Conservation (phyloP, 1,139 yeast genomes). For the Diutina neorugosa region DNA sequence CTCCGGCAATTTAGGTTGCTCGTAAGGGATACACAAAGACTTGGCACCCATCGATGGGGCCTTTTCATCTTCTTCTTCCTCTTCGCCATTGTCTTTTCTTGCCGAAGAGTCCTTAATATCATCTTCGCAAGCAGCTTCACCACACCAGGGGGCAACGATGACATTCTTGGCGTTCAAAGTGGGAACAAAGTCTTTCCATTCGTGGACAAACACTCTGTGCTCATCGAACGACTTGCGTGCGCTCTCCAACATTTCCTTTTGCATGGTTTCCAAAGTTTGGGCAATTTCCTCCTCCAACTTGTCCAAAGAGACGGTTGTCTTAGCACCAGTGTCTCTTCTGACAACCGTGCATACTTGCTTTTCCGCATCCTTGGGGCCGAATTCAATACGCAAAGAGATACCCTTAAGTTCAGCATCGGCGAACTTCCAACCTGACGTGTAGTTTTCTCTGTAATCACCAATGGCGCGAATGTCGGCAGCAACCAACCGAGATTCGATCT, state of each 20-base stretch:
- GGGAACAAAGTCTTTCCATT: slow-evolving; percentile 90
- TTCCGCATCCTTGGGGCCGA: slow-evolving; percentile 91
- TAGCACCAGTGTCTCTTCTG: slow-evolving; percentile 83
- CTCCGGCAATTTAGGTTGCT: slow-evolving; percentile 70
- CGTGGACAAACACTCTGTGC: slow-evolving; percentile 70
- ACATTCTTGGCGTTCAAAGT: slow-evolving; percentile 86
- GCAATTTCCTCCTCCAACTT: slow-evolving; percentile 35
- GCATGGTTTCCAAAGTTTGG: slow-evolving; percentile 70
- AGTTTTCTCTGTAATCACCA: slow-evolving; percentile 86
- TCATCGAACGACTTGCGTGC: slow-evolving; percentile 78
- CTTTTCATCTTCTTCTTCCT: slow-evolving; percentile 82
- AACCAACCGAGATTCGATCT: slow-evolving; percentile 47
- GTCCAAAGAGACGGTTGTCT: slow-evolving; percentile 51
- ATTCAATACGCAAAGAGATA: slow-evolving; percentile 83
- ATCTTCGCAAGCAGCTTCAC: slow-evolving; percentile 87
- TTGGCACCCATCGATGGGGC: slow-evolving; percentile 99
- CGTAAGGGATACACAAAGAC: slow-evolving; percentile 90
- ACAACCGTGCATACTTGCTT: slow-evolving; percentile 75
- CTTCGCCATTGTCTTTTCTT: slow-evolving; percentile 67
- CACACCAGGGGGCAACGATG: slow-evolving; percentile 96
- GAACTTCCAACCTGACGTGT: slow-evolving; percentile 98
- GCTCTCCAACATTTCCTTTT: slow-evolving; percentile 53
- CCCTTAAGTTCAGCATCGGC: slow-evolving; percentile 97
- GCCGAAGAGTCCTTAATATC: slow-evolving; percentile 92
- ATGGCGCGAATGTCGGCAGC: slow-evolving; percentile 56